Evolutionary conservation across 163 green algal species (phyloP), one percentile per base, ranked within the genome.

Genomic region (Chlamydomonas reinhardtii): DNA sequence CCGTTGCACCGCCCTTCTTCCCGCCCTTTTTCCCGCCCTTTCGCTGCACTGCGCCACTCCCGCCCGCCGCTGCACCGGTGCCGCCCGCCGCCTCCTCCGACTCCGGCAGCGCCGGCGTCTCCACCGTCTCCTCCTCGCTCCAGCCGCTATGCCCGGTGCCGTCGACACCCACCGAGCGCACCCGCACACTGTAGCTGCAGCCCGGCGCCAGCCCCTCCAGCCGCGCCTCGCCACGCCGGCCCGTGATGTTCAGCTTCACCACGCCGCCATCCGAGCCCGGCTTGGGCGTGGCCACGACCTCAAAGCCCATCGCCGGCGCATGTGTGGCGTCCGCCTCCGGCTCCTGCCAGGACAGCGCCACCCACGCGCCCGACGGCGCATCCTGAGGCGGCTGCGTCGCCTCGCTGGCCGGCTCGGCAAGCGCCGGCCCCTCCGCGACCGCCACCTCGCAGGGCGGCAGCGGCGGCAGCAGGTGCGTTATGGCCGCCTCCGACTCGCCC

Each of bases 131-230:
- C 31, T 86, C 59, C 20, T 76, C 81, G 77, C 92, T 94, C 94
- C 94, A 96, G n/a, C 71, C 74, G 66, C 93, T 91, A 73, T 96
- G 94, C 9, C 94, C 94, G 2, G 92, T 85, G 31, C 91, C 91
- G n/a, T 88, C 91, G 1, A 89, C 90, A n/a, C 94, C 94, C 29
- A 95, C 91, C 25, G 89, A 88, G 0, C 94, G 91, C 68, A 95
- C 85, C 20, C 90, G 84, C 24, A 96, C 78, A 17, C 56, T 52
- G 31, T 94, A 95, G 2, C 29, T 76, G 83, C 64, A 56, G 29
- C 81, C 91, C 59, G 54, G 84, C 31, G 66, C 65, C 37, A 92
- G 69, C 11, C 54, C 73, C 24, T 75, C 59, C 64, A 92, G 59
- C 34, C 52, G 56, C 73, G 79, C 54, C 9, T 86, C 64, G n/a